These are phyloP conservation scores for Aureobasidium leucospermi DNA, from an alignment of 2,329 filamentous ascomycete species.

Conservation along the genomic window DNA sequence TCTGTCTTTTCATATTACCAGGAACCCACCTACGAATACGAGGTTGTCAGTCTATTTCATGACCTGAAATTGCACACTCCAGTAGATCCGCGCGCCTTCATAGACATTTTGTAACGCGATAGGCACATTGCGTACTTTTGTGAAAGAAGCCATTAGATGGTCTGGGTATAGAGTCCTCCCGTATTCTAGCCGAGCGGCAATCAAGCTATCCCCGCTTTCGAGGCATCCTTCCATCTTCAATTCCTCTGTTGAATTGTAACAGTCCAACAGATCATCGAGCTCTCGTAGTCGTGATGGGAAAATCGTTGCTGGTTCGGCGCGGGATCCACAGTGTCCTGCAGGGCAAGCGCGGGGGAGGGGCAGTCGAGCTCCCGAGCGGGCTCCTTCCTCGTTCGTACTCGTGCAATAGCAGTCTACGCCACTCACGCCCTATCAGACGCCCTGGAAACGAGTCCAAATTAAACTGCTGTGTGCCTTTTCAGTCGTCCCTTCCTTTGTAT, in stretches of 20 bases:
- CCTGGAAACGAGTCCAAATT: background rate
- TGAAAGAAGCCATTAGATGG: too few relatives aligned
- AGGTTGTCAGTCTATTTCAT: too few relatives aligned
- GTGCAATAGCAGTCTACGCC: background rate
- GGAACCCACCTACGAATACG: too few relatives aligned
- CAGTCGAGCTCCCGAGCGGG: slow-evolving; percentile 5
- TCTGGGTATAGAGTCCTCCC: too few relatives aligned
- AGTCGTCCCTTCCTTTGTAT: background rate
- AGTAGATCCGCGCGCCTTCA: too few relatives aligned
- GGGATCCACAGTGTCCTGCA: slow-evolving; percentile 9
- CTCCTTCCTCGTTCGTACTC: slow-evolving; percentile 12
- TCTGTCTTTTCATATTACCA: too few relatives aligned
- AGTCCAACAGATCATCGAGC: background rate
- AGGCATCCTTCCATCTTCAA: background rate
- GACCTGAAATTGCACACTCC: too few relatives aligned
- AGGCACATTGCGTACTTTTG: too few relatives aligned
- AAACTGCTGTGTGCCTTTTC: background rate
- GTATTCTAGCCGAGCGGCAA: background rate
- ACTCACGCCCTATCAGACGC: slow-evolving; percentile 4
- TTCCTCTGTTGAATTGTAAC: background rate
- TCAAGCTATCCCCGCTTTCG: background rate
- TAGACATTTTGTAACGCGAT: too few relatives aligned
- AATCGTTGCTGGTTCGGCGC: slow-evolving; percentile 3
- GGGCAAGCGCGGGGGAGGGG: slow-evolving; percentile 12
- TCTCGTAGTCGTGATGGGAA: background rate